These are phyloP conservation scores for Kentomonas sorsogonicus DNA, from an alignment of 208 protist species.

Conservation along the genomic window DNA sequence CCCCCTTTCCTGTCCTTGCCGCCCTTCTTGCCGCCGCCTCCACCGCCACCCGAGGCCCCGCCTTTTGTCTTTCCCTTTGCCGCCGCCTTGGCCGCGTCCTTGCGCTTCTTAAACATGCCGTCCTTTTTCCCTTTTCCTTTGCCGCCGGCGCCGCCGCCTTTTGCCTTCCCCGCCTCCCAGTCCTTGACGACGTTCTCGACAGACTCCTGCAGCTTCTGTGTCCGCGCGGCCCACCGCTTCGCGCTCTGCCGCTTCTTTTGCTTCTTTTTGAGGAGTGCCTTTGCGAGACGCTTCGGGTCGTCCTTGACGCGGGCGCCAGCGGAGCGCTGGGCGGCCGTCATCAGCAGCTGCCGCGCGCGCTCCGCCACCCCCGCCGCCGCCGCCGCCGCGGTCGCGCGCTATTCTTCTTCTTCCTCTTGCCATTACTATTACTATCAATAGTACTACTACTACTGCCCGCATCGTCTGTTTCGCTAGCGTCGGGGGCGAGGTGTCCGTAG, in stretches of 20 bases:
- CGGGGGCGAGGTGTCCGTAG: too few relatives aligned
- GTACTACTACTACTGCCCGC: too few relatives aligned
- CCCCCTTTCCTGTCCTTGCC: slow-evolving; percentile 10
- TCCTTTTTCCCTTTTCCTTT: slow-evolving; percentile 10
- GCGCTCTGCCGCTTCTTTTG: slow-evolving; percentile 79
- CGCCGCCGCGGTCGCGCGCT: too few relatives aligned
- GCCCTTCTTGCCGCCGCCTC: too few relatives aligned
- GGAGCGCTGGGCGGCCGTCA: slow-evolving; percentile 49
- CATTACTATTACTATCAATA: too few relatives aligned
- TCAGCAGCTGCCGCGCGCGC: slow-evolving; percentile 53
- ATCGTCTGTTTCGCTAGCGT: too few relatives aligned
- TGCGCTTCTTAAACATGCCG: slow-evolving; percentile 23
- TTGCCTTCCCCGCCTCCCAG: slow-evolving; percentile 6
- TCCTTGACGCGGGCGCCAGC: slow-evolving; percentile 67
- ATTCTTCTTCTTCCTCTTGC: too few relatives aligned
- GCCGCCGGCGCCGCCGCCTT: neutral
- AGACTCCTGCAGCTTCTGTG: slow-evolving; percentile 49
- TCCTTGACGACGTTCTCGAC: slow-evolving; percentile 75
- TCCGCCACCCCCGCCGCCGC: slow-evolving; percentile 27
- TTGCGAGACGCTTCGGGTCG: slow-evolving; percentile 52
- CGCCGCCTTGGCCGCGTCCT: slow-evolving; percentile 5
- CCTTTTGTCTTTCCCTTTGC: slow-evolving; percentile 2
- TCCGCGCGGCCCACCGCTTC: slow-evolving; percentile 66
- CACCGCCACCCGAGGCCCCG: neutral
- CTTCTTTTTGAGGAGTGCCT: slow-evolving; percentile 62